Conservation (phyloP, 129 eudicot genomes). For the Centaurea solstitialis region DNA sequence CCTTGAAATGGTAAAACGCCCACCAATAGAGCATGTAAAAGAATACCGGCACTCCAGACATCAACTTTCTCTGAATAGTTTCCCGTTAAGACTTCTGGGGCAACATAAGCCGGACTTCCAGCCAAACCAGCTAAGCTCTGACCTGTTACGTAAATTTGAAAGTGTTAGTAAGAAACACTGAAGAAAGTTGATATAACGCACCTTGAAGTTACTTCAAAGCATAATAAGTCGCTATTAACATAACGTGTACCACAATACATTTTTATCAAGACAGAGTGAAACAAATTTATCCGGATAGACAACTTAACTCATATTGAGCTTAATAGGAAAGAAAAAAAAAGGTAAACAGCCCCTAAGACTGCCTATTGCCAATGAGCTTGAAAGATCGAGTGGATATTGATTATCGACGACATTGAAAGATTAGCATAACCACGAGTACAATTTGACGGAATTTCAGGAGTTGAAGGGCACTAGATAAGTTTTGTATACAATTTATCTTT, state of each 20-base stretch:
- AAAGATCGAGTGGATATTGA: neutral
- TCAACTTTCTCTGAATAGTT: constrained; percentile 85
- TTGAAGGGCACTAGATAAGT: neutral
- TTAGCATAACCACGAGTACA: neutral
- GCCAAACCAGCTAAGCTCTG: constrained; percentile 90
- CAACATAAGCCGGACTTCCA: constrained; percentile 97
- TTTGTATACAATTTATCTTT: neutral
- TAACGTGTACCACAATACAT: neutral
- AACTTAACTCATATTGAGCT: neutral
- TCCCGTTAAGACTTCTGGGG: constrained; percentile 90
- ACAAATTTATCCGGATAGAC: no score
- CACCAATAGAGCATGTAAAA: constrained; percentile 81
- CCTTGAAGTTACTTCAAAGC: neutral
- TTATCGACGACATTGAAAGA: neutral
- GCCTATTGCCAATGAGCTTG: neutral
- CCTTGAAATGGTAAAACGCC: constrained; percentile 96
- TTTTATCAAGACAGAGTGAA: no score
- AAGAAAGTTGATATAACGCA: neutral
- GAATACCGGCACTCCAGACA: constrained; percentile 99
- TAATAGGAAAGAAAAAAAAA: neutral
- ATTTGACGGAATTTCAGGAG: neutral
- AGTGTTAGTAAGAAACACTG: neutral
- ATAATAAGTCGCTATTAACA: no score
- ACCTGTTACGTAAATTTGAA: constrained; percentile 46
- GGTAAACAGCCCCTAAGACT: neutral